phyloP scores from a whole-genome alignment of 768 basidiomycete species.

The Podaxis sp. region DNA sequence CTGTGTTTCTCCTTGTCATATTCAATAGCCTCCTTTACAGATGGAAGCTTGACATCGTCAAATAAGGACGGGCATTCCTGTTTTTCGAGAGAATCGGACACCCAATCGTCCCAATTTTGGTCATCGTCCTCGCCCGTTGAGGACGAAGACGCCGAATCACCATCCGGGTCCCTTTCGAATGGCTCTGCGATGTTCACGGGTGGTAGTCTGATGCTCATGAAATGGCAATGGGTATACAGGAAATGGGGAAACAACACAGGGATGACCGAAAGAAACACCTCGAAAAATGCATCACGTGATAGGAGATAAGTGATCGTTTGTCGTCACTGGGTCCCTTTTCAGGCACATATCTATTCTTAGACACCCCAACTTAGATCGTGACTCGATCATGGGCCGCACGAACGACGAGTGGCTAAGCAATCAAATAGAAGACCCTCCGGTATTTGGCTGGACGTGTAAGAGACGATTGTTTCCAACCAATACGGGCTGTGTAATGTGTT shows the following conservation, averaged over 20 bases:
- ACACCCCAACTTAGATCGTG: no score
- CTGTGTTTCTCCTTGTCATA: slow-evolving; percentile 62
- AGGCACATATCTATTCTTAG: no score
- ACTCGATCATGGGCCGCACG: no score
- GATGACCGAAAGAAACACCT: neutral
- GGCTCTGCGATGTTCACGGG: slow-evolving; percentile 25
- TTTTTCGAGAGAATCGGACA: slow-evolving; percentile 59
- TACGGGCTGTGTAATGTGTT: no score
- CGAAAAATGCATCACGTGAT: slow-evolving; percentile 18
- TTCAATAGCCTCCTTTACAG: slow-evolving; percentile 55
- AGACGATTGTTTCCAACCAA: no score
- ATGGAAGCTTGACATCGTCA: slow-evolving; percentile 60
- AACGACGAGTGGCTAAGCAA: no score
- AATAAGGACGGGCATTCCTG: slow-evolving; percentile 73
- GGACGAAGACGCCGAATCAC: slow-evolving; percentile 27
- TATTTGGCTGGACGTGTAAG: no score
- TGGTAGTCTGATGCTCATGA: slow-evolving; percentile 41
- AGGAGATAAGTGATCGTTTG: neutral
- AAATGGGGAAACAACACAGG: neutral
- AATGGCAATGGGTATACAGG: slow-evolving; percentile 11
- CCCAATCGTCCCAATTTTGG: slow-evolving; percentile 79
- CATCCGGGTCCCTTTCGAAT: slow-evolving; percentile 24
- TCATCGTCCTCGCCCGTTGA: slow-evolving; percentile 48
- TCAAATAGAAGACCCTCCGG: no score
- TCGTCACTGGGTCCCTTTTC: neutral